These are phyloP conservation scores for Taphrina sp. DNA, from an alignment of 1,139 yeast genomes.

Conservation along the genomic window DNA sequence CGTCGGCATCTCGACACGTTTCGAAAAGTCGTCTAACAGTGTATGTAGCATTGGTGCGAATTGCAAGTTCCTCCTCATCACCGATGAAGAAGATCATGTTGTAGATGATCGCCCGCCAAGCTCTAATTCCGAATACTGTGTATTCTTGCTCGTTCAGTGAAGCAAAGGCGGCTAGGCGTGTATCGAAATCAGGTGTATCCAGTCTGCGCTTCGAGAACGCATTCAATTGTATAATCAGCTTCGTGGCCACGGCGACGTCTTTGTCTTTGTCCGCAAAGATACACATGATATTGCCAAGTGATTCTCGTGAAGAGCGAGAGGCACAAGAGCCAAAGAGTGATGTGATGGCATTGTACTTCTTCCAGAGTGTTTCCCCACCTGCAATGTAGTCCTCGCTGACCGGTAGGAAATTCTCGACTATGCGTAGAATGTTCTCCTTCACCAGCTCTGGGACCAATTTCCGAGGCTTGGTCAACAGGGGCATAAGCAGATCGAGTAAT, in stretches of 20 bases:
- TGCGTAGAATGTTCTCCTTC: conserved; percentile 59
- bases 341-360: conserved; percentile 58
- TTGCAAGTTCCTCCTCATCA: conserved; percentile 75
- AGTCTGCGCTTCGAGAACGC: conserved; percentile 62
- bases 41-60: conserved; percentile 75
- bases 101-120: conserved; percentile 80
- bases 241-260: conserved; percentile 51
- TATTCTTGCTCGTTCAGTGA: conserved; percentile 59
- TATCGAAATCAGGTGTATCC: conserved; percentile 76
- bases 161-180: conserved; percentile 66
- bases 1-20: conserved; percentile 43
- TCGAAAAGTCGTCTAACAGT: conserved; percentile 67
- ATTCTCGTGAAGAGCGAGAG: conserved; percentile 61
- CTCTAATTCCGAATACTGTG: conserved; percentile 50
- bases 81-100: conserved; percentile 68
- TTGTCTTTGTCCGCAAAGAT: conserved; percentile 58
- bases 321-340: conserved; percentile 58
- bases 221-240: conserved; percentile 62
- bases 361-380: conserved; percentile 53
- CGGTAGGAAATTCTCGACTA: conserved; percentile 55
- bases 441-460: conserved; percentile 56
- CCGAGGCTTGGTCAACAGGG: conserved; percentile 56
- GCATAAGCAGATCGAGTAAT: conserved; percentile 33
- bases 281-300: conserved; percentile 59
- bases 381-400: conserved; percentile 52